Percentiles rank a stretch among this genome's conserved stretches.
phyloP scores from a whole-genome alignment of 176 grass and related monocot genomes.

The Musa acuminata region DNA sequence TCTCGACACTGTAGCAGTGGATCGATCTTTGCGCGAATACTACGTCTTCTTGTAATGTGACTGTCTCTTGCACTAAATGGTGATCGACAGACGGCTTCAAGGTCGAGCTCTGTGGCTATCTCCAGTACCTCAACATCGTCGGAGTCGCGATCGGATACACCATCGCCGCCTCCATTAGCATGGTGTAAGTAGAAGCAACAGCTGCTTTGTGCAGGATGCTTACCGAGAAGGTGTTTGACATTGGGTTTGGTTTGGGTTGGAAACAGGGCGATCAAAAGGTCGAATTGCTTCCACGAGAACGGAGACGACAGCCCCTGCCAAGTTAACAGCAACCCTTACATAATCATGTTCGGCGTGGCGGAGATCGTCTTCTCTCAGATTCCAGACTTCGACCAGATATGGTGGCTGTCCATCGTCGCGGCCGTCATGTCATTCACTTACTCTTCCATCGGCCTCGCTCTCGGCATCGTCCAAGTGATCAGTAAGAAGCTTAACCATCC shows the following conservation, averaged over 20 bases:
- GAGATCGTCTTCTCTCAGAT: constrained; percentile 11
- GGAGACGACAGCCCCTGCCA: constrained; percentile 9
- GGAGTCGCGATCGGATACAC: constrained; percentile 10
- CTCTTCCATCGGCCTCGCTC: constrained; percentile 4
- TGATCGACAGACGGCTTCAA: constrained; percentile 2
- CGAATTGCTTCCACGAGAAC: constrained; percentile 17
- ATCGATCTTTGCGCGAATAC: not conserved
- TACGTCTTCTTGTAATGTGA: not conserved
- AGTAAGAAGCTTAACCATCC: not conserved
- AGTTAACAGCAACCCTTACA: constrained; percentile 16
- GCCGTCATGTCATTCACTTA: constrained; percentile 13
- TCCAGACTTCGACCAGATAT: constrained; percentile 4
- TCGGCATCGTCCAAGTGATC: constrained; percentile 14
- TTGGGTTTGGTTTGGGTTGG: not conserved
- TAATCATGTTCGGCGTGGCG: constrained; percentile 8
- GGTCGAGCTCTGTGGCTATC: constrained; percentile 7
- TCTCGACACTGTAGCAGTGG: too few relatives aligned
- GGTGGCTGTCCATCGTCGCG: constrained; percentile 15
- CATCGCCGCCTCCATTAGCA: constrained; percentile 10
- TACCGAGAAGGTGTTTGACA: not conserved
- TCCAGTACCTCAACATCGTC: constrained; percentile 14
- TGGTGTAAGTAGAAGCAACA: not conserved
- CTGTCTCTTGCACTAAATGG: not conserved
- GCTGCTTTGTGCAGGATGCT: not conserved
- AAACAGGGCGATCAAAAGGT: constrained; percentile 2